phyloP scores from a whole-genome alignment of 1,284 basidiomycete species.

The Trichosporon sp. region DNA sequence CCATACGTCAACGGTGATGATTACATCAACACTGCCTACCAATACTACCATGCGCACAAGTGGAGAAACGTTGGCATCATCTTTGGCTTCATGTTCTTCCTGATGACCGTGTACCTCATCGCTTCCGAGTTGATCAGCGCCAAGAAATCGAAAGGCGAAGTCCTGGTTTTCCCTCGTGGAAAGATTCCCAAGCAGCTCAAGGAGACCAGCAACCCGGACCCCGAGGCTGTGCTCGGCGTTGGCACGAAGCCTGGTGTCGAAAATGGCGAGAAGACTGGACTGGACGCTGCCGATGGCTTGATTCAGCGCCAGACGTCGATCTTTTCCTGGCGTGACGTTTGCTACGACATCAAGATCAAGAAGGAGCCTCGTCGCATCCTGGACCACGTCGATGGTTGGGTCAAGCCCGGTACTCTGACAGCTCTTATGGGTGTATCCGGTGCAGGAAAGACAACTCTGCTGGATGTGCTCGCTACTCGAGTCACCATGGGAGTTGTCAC shows the following conservation, averaged over 20 bases:
- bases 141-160: slow-evolving; percentile 52
- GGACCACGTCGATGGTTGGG: slow-evolving; percentile 75
- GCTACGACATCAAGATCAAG: slow-evolving; percentile 59
- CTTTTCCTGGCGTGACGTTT: slow-evolving; percentile 50
- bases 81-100: slow-evolving; percentile 54
- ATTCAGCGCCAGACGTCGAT: slow-evolving; percentile 48
- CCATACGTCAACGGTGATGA: slow-evolving; percentile 49
- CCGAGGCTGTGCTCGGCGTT: slow-evolving; percentile 30
- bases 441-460: slow-evolving; percentile 66
- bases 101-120: slow-evolving; percentile 52
- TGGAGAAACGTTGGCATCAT: slow-evolving; percentile 61
- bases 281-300: slow-evolving; percentile 27
- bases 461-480: slow-evolving; percentile 77
- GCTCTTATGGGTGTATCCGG: slow-evolving; percentile 63
- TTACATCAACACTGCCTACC: slow-evolving; percentile 59
- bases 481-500: slow-evolving; percentile 71
- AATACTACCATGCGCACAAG: slow-evolving; percentile 58
- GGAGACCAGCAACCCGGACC: slow-evolving; percentile 24
- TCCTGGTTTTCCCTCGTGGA: slow-evolving; percentile 51
- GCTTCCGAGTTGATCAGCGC: slow-evolving; percentile 54
- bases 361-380: slow-evolving; percentile 60
- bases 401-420: slow-evolving; percentile 74
- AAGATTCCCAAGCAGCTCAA: slow-evolving; percentile 41
- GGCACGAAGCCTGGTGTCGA: slow-evolving; percentile 27
- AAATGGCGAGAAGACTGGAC: slow-evolving; percentile 29